phyloP scores from a whole-genome alignment of 805 yeast genomes.

The Henningerozyma blattae region DNA sequence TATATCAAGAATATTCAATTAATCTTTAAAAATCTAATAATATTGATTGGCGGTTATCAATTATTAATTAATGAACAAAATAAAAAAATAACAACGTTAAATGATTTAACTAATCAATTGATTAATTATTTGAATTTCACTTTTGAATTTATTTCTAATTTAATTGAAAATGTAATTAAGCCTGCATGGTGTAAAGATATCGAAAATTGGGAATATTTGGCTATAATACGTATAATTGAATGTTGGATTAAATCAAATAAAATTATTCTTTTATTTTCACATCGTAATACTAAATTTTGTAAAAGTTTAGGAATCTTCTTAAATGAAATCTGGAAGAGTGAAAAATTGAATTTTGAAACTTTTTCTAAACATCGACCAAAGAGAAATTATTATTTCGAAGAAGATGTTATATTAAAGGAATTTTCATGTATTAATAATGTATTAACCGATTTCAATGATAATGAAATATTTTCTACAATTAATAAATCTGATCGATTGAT shows the following conservation, averaged over 20 bases:
- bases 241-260: constrained; percentile 48
- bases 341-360: constrained; percentile 1
- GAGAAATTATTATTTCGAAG: constrained; percentile 45
- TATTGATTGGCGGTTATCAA: constrained; percentile 20
- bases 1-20: constrained; percentile 16
- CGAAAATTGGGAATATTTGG: constrained; percentile 14
- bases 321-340: constrained; percentile 18
- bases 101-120: constrained; percentile 5
- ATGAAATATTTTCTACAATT: constrained; percentile 6
- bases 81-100: constrained; percentile 3
- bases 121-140: constrained; percentile 27
- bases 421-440: constrained; percentile 42
- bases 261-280: constrained; percentile 27
- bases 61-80: constrained; percentile 5
- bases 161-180: constrained; percentile 23
- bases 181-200: constrained; percentile 17
- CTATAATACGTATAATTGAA: constrained; percentile 38
- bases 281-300: constrained; percentile 22
- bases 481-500: constrained; percentile 11
- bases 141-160: constrained; percentile 28
- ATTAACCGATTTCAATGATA: constrained; percentile 51
- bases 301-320: constrained; percentile 20
- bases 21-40: constrained; percentile 15
- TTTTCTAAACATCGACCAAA: constrained; percentile 24
- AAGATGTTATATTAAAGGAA: constrained; percentile 53